Conservation (phyloP, 2,329 filamentous ascomycete genomes). For the Aspergillus ibericus region DNA sequence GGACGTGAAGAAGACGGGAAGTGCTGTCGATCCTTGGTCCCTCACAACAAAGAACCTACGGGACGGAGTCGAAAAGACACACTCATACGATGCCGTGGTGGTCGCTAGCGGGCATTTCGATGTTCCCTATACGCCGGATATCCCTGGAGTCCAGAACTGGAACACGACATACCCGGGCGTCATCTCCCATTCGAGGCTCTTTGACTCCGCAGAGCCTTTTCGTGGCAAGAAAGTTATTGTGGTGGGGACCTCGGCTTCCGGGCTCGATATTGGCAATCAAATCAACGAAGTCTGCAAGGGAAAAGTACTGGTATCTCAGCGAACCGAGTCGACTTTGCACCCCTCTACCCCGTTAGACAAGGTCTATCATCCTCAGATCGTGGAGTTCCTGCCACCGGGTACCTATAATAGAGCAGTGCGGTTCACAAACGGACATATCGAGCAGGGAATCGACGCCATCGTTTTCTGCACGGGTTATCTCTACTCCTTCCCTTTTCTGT, state of each 20-base stretch:
- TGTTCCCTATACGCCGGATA: slow-evolving; percentile 65
- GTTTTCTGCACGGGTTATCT: slow-evolving; percentile 90
- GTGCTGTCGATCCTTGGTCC: slow-evolving; percentile 56
- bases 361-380: slow-evolving; percentile 56
- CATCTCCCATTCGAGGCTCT: slow-evolving; percentile 77
- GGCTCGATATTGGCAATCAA: slow-evolving; percentile 78
- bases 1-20: slow-evolving; percentile 51
- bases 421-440: slow-evolving; percentile 66
- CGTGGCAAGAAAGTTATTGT: slow-evolving; percentile 72
- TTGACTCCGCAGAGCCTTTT: slow-evolving; percentile 66
- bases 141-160: slow-evolving; percentile 62
- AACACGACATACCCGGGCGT: slow-evolving; percentile 58
- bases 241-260: slow-evolving; percentile 81
- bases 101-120: slow-evolving; percentile 75
- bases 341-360: slow-evolving; percentile 50
- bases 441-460: slow-evolving; percentile 69
- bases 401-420: slow-evolving; percentile 59
- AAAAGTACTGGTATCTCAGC: slow-evolving; percentile 65
- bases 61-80: slow-evolving; percentile 41
- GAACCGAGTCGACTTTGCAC: slow-evolving; percentile 50
- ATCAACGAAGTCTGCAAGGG: slow-evolving; percentile 61
- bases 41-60: slow-evolving; percentile 56
- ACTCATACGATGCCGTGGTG: slow-evolving; percentile 71
- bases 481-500: slow-evolving; percentile 75
- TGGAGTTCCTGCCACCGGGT: slow-evolving; percentile 53